These are phyloP conservation scores for Nothophaeocryptopus gaeumannii DNA, from an alignment of 2,329 filamentous ascomycete genomes.

Conservation along the genomic window DNA sequence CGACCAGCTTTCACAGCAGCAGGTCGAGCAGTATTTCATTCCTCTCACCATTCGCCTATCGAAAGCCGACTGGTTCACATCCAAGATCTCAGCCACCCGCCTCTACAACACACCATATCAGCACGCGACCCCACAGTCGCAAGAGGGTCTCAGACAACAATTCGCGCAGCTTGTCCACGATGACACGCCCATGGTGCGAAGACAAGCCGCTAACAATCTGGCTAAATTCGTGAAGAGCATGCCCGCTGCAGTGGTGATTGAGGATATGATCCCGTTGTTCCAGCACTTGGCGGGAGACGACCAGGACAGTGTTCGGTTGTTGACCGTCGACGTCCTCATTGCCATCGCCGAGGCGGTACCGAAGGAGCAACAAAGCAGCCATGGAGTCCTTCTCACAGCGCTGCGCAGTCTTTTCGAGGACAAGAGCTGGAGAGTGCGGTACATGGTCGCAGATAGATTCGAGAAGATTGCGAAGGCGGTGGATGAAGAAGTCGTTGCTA, in stretches of 20 bases:
- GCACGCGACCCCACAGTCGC: slow-evolving; percentile 80
- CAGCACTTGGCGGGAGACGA: slow-evolving; percentile 95
- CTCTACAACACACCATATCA: slow-evolving; percentile 92
- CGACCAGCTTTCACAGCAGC: slow-evolving; percentile 80
- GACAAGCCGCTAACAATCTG: slow-evolving; percentile 93
- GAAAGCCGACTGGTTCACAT: slow-evolving; percentile 99
- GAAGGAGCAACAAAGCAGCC: slow-evolving; percentile 95
- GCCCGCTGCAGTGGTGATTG: slow-evolving; percentile 84
- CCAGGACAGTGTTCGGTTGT: slow-evolving; percentile 91
- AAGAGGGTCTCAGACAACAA: slow-evolving; percentile 87
- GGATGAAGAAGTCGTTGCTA: slow-evolving; percentile 89
- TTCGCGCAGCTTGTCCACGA: slow-evolving; percentile 93
- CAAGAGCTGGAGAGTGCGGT: slow-evolving; percentile 98
- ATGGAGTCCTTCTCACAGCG: slow-evolving; percentile 86
- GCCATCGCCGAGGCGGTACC: slow-evolving; percentile 95
- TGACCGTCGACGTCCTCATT: slow-evolving; percentile 95
- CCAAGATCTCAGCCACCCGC: slow-evolving; percentile 95
- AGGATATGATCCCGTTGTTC: slow-evolving; percentile 99
- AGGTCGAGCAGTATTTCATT: slow-evolving; percentile 97
- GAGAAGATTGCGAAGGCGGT: slow-evolving; percentile 99
- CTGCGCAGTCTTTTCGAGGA: slow-evolving; percentile 93
- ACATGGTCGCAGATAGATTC: slow-evolving; percentile 98
- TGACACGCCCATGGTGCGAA: slow-evolving; percentile 97
- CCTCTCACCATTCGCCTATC: slow-evolving; percentile 92
- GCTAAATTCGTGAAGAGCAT: slow-evolving; percentile 98